Conservation (phyloP, 176 grass and related monocot species). For the Miscanthus lutarioriparius region DNA sequence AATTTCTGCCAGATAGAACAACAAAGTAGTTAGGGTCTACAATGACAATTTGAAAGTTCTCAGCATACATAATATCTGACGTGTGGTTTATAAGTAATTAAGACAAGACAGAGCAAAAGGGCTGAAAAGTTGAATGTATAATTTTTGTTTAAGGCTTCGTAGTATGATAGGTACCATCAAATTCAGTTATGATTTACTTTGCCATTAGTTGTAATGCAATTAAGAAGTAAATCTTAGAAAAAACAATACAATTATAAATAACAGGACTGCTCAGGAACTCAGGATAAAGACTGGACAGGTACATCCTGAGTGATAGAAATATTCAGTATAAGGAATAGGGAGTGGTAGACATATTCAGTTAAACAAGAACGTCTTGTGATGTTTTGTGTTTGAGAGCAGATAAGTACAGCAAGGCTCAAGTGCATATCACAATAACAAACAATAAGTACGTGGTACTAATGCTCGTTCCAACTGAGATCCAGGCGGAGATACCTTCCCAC, state of each 20-base stretch:
- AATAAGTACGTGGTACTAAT: neutral
- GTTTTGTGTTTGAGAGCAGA: neutral
- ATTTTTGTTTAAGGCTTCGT: neutral
- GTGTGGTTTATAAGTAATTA: neutral
- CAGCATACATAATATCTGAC: neutral
- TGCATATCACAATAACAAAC: neutral
- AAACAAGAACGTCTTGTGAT: neutral
- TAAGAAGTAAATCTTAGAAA: neutral
- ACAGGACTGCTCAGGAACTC: neutral
- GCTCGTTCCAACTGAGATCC: neutral
- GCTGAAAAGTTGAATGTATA: neutral
- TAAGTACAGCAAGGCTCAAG: neutral
- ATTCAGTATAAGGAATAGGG: neutral
- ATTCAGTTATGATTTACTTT: neutral
- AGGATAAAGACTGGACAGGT: neutral
- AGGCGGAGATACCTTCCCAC: conserved; percentile 63
- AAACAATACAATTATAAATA: neutral
- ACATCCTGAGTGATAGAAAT: neutral
- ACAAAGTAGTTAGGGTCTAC: neutral
- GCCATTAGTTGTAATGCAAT: neutral
- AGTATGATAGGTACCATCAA: neutral
- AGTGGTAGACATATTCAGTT: neutral
- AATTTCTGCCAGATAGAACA: conserved; percentile 74
- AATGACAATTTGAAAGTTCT: neutral
- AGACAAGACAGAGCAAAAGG: neutral